Conservation (phyloP, 768 basidiomycete genomes). For the Boletus reticuloceps region DNA sequence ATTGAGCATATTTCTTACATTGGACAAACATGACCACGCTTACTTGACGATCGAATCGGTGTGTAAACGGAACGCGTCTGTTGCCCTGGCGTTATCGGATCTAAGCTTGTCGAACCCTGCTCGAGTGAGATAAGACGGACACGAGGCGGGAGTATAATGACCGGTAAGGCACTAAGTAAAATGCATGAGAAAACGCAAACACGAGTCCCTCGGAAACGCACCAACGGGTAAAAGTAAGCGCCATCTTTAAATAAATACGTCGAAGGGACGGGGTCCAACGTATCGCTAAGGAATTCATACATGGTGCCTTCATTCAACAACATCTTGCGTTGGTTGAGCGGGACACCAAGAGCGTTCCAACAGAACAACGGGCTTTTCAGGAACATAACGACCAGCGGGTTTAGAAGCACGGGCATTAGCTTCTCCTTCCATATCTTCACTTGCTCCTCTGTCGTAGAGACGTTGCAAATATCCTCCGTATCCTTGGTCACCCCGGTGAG, state of each 20-base stretch:
- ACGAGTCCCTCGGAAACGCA: conserved; percentile 17
- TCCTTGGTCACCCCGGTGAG: conserved; percentile 58
- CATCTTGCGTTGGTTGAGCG: conserved; percentile 64
- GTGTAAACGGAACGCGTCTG: conserved; percentile 64
- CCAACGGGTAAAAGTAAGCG: conserved; percentile 64
- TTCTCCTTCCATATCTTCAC: conserved; percentile 58
- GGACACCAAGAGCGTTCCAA: conserved; percentile 81
- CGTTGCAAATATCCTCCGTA: conserved; percentile 53
- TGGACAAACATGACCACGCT: conserved; percentile 12
- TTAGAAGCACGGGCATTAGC: conserved; percentile 60
- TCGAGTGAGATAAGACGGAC: conserved; percentile 63
- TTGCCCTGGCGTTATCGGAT: conserved; percentile 39
- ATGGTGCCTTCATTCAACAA: conserved; percentile 48
- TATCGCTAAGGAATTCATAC: conserved; percentile 52
- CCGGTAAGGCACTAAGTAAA: conserved; percentile 42
- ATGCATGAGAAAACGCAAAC: not conserved
- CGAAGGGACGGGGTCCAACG: conserved; percentile 47
- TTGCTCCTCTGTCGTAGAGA: conserved; percentile 55
- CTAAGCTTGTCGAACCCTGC: conserved; percentile 57
- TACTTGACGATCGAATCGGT: conserved; percentile 71
- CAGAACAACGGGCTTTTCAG: conserved; percentile 49
- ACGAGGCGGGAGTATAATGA: conserved; percentile 54
- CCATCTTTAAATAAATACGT: conserved; percentile 55
- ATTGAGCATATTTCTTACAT: not conserved
- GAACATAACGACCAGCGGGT: conserved; percentile 50